Conservation (phyloP, 2,329 filamentous ascomycete genomes). For the Colletotrichum paranaense region DNA sequence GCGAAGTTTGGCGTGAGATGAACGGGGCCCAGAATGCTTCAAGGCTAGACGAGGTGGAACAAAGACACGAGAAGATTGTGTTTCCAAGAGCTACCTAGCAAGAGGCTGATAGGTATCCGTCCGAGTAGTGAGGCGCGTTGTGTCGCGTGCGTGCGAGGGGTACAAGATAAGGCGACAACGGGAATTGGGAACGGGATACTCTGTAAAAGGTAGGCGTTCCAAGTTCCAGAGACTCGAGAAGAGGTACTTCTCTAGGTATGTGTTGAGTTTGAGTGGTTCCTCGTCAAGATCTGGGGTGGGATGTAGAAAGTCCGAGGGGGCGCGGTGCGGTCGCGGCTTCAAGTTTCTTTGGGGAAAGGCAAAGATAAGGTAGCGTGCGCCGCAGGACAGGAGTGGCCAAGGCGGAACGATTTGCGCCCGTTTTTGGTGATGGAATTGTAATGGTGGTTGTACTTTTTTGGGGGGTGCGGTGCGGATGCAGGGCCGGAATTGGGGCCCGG, state of each 20-base stretch:
- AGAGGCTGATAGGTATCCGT: background rate
- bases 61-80: conserved; percentile 19
- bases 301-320: conserved; percentile 21
- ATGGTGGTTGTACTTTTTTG: conserved; percentile 14
- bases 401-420: conserved; percentile 34
- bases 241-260: background rate
- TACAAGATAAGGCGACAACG: conserved; percentile 27
- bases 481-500: conserved; percentile 23
- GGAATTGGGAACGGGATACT: conserved; percentile 5
- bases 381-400: conserved; percentile 31
- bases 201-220: no score
- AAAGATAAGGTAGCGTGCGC: conserved; percentile 31
- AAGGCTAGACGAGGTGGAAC: conserved; percentile 17
- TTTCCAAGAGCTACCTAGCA: background rate
- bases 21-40: conserved; percentile 5
- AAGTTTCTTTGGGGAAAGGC: background rate
- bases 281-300: conserved; percentile 20
- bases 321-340: background rate
- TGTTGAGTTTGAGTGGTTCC: background rate
- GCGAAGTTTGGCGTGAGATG: conserved; percentile 26
- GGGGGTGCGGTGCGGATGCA: conserved; percentile 14
- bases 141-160: conserved; percentile 14
- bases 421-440: conserved; percentile 34
- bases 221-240: no score
- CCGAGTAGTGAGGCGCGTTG: background rate